phyloP scores from a whole-genome alignment of 306 rosid genomes.

The Quercus mongolica region DNA sequence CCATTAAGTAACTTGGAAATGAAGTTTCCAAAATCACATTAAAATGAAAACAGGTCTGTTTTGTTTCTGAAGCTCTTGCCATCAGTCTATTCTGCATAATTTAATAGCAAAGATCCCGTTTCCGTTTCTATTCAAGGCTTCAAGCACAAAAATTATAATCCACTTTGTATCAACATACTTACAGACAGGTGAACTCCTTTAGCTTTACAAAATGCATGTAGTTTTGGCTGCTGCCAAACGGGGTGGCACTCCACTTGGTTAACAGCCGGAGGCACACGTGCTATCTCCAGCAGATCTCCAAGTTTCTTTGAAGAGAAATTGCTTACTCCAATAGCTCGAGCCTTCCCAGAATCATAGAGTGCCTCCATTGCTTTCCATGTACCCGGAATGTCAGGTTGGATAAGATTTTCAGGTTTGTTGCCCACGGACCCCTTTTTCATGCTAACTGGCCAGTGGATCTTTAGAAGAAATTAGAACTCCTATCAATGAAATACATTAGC shows the following conservation, averaged over 20 bases:
- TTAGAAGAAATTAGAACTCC: neutral
- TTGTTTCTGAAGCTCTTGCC: neutral
- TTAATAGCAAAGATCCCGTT: neutral
- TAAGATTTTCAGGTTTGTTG: conserved; percentile 30
- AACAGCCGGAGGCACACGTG: conserved; percentile 44
- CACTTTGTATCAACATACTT: conserved; percentile 23
- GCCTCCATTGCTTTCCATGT: conserved; percentile 72
- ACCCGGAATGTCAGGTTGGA: conserved; percentile 44
- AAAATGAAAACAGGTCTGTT: neutral
- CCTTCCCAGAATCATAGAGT: conserved; percentile 51
- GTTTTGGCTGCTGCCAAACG: conserved; percentile 28
- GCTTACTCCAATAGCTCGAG: conserved; percentile 60
- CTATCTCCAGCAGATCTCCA: conserved; percentile 38
- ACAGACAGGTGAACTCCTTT: conserved; percentile 49
- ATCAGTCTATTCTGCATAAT: neutral
- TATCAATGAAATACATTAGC: neutral
- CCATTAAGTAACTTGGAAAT: no score
- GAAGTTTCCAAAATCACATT: neutral
- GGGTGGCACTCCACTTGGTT: conserved; percentile 61
- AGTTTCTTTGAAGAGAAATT: conserved; percentile 60
- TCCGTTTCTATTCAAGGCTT: neutral
- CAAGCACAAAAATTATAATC: neutral
- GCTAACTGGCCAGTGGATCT: conserved; percentile 69
- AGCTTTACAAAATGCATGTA: conserved; percentile 41
- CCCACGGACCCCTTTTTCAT: conserved; percentile 41